These are phyloP conservation scores for Stachybotrys chartarum DNA, from an alignment of 2,329 filamentous ascomycete species.

Conservation along the genomic window DNA sequence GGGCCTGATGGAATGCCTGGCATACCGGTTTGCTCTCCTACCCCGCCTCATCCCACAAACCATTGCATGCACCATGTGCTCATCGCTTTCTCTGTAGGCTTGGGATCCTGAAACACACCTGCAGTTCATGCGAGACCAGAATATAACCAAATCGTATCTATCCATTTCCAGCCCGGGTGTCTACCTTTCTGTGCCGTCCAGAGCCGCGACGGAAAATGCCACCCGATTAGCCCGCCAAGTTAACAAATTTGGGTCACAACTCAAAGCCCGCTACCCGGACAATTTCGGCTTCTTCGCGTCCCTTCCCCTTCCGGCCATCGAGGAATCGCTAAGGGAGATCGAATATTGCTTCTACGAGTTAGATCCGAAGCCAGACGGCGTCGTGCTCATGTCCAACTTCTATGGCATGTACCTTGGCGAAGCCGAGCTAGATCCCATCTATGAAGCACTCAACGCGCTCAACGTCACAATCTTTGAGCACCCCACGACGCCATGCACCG, in stretches of 20 bases:
- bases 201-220: constrained; percentile 9
- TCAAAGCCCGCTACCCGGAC: constrained; percentile 11
- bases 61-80: not conserved
- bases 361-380: constrained; percentile 36
- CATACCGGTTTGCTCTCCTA: constrained; percentile 11
- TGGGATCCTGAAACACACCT: constrained; percentile 10
- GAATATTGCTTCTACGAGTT: constrained; percentile 29
- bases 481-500: constrained; percentile 40
- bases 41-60: not conserved
- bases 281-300: constrained; percentile 44
- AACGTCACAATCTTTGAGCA: constrained; percentile 46
- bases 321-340: constrained; percentile 39
- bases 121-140: constrained; percentile 11
- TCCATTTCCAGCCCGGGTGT: constrained; percentile 17
- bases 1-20: constrained; percentile 16
- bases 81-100: constrained; percentile 1
- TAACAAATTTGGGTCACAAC: constrained; percentile 11
- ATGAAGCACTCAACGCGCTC: constrained; percentile 36
- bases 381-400: constrained; percentile 43
- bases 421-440: constrained; percentile 34
- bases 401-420: constrained; percentile 46
- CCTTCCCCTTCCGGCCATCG: constrained; percentile 42
- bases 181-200: constrained; percentile 13
- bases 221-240: constrained; percentile 9
- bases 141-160: constrained; percentile 12